Conservation (phyloP, 805 yeast species). For the Kurtzmaniella cleridarum region DNA sequence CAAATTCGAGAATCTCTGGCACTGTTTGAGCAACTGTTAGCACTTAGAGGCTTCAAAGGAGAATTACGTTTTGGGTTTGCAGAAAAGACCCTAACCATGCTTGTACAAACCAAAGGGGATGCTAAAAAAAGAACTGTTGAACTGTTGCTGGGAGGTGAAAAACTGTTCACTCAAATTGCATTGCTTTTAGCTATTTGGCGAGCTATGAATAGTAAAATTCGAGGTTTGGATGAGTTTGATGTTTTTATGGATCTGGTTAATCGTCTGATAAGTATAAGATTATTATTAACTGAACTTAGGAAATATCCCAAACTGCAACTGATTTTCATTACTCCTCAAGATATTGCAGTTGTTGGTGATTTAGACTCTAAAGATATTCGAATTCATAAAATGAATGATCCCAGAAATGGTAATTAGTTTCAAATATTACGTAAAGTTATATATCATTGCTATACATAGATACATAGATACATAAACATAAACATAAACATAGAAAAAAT, state of each 20-base stretch:
- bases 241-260: constrained; percentile 96
- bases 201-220: constrained; percentile 78
- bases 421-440: too few relatives aligned
- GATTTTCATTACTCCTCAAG: constrained; percentile 91
- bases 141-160: constrained; percentile 94
- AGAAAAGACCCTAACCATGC: constrained; percentile 45
- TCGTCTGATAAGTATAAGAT: constrained; percentile 68
- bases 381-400: constrained; percentile 54
- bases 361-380: constrained; percentile 48
- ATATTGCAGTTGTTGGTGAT: constrained; percentile 67
- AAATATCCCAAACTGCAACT: constrained; percentile 71
- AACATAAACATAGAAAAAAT: too few relatives aligned
- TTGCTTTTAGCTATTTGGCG: constrained; percentile 87
- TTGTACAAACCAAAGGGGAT: constrained; percentile 58
- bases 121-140: constrained; percentile 62
- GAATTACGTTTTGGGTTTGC: constrained; percentile 57
- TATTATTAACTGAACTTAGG: constrained; percentile 65
- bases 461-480: too few relatives aligned
- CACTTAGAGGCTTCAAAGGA: constrained; percentile 70
- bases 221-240: constrained; percentile 95
- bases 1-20: constrained; percentile 26
- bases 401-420: constrained; percentile 15
- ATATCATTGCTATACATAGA: too few relatives aligned
- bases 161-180: constrained; percentile 88
- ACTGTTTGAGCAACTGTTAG: constrained; percentile 54